A percentile compares a stretch with the other conserved stretches of the same genome.
These are phyloP conservation scores for Fusarium cicatricum DNA, from an alignment of 2,329 filamentous ascomycete genomes.

Conservation along the genomic window DNA sequence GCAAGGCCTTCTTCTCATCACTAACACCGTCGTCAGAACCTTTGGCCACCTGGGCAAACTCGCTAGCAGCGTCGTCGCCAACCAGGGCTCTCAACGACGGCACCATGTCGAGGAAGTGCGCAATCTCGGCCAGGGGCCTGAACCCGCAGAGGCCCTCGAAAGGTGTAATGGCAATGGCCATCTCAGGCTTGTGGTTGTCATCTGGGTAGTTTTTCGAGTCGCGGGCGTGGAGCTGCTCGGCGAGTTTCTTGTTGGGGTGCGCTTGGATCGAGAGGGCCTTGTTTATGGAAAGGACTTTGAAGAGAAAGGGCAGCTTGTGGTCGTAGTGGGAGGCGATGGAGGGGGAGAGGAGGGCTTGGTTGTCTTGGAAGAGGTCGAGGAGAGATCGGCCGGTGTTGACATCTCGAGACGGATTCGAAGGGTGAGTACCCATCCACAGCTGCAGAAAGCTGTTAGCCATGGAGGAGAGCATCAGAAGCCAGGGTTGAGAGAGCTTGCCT, in stretches of 20 bases:
- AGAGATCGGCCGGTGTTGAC: constrained; percentile 83
- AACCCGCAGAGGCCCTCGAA: constrained; percentile 98
- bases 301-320: constrained; percentile 89
- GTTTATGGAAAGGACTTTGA: constrained; percentile 96
- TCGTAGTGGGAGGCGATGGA: constrained; percentile 79
- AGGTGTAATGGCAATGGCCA: constrained; percentile 96
- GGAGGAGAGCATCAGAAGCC: not conserved
- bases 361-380: constrained; percentile 86
- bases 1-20: constrained; percentile 76
- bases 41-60: constrained; percentile 61
- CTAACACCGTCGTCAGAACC: constrained; percentile 50
- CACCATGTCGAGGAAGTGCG: constrained; percentile 75
- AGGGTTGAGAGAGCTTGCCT: constrained; percentile 62
- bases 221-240: constrained; percentile 83
- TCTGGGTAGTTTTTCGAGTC: constrained; percentile 97
- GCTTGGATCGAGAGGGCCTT: constrained; percentile 98
- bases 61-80: constrained; percentile 67
- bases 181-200: constrained; percentile 99
- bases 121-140: constrained; percentile 84
- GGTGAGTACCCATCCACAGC: constrained; percentile 99
- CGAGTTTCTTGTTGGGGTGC: constrained; percentile 91
- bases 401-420: constrained; percentile 93
- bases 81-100: constrained; percentile 70
- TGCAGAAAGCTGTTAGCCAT: constrained; percentile 48
- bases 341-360: constrained; percentile 80